phyloP scores from a whole-genome alignment of 2,329 filamentous ascomycete genomes.

The Calonectria henricotiae region DNA sequence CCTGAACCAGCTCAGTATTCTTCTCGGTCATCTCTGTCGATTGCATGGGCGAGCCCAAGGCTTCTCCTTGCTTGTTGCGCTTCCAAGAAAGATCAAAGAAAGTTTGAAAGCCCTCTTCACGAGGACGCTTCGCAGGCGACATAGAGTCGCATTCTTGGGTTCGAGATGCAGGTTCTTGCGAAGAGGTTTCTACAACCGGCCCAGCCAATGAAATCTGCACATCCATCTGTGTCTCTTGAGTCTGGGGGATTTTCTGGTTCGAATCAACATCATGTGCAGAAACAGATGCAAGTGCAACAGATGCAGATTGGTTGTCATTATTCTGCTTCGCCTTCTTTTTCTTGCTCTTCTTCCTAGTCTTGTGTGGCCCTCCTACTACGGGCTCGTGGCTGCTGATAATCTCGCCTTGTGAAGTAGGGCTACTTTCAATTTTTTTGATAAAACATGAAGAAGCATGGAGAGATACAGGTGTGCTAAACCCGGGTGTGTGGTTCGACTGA shows the following conservation, averaged over 20 bases:
- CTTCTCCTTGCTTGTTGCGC: constrained; percentile 37
- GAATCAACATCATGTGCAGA: not conserved
- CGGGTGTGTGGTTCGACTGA: constrained; percentile 11
- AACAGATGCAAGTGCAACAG: not conserved
- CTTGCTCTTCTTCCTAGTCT: constrained; percentile 47
- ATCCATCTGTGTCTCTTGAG: not conserved
- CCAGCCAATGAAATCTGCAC: not conserved
- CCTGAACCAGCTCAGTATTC: constrained; percentile 32
- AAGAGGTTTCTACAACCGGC: not conserved
- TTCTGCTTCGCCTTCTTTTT: constrained; percentile 48
- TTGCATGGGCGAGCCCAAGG: not conserved
- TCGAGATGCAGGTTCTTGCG: not conserved
- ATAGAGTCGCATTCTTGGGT: not conserved
- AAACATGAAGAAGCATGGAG: not conserved
- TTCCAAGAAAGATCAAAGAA: constrained; percentile 34
- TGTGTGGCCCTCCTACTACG: constrained; percentile 13
- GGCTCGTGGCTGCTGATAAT: not conserved
- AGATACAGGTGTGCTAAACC: constrained; percentile 18
- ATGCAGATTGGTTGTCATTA: constrained; percentile 5
- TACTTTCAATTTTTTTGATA: not conserved
- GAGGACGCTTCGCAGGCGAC: constrained; percentile 40
- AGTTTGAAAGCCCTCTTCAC: constrained; percentile 36
- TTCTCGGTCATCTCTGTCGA: not conserved
- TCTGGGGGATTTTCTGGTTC: not conserved
- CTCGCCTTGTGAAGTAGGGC: constrained; percentile 6